phyloP scores from a whole-genome alignment of 192 early-diverging fungal species.

The Umbelopsis ramanniana region DNA sequence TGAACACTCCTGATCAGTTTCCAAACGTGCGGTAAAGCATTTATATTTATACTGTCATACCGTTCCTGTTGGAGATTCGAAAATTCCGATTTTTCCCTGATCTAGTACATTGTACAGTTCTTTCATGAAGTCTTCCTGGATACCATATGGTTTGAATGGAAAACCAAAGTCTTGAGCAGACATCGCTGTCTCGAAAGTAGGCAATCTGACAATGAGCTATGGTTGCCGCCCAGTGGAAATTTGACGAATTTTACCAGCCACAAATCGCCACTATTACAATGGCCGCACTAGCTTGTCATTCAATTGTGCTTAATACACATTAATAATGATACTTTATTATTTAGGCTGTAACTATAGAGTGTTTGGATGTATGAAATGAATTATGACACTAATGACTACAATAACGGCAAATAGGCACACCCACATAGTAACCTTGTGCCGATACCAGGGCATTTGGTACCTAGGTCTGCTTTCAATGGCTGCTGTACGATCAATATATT shows the following conservation, averaged over 20 bases:
- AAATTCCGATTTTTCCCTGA: constrained; percentile 71
- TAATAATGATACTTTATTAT: not conserved
- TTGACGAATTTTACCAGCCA: not conserved
- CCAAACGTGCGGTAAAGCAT: not conserved
- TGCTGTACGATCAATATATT: constrained; percentile 3
- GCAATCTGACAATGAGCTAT: not conserved
- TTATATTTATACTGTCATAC: constrained; percentile 37
- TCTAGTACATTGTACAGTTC: constrained; percentile 73
- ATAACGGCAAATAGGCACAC: not conserved
- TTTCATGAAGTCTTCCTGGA: constrained; percentile 82
- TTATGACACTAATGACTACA: not conserved
- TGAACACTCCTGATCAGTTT: not conserved
- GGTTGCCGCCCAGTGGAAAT: not conserved
- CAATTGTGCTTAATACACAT: not conserved
- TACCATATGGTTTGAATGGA: constrained; percentile 73
- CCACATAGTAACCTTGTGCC: not conserved
- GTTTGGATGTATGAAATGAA: not conserved
- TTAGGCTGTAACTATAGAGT: not conserved
- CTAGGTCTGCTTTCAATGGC: not conserved
- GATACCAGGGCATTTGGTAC: not conserved
- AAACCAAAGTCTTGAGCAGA: constrained; percentile 45
- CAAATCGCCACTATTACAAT: not conserved
- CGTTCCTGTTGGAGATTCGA: constrained; percentile 94
- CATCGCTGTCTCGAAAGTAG: not conserved
- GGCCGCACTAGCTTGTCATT: not conserved